Evolutionary conservation across 208 protist species (phyloP), one percentile per base, ranked within the genome.

Genomic region (Angomonas ambiguus): DNA sequence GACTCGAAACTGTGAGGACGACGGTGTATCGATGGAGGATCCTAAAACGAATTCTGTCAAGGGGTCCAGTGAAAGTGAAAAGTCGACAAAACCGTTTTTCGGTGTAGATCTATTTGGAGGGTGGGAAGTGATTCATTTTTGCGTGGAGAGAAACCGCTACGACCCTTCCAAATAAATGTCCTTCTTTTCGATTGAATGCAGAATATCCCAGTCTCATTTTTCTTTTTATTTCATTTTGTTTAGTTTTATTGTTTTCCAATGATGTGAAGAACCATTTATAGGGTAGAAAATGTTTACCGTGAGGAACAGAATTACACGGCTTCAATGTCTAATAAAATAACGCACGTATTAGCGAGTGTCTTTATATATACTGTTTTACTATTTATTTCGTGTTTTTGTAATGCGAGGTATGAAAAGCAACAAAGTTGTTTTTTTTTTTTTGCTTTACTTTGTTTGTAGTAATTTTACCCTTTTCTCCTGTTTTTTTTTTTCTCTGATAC

Each of bases 101-200:
- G 74, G 80, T 18, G 33, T 82, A 2, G 71, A 78, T 34, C 84
- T 75, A 64, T 88, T 87, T 56, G 51, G 72, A 35, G 82, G 85
- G 0, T 83, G 76, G 70, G 82, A 88, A 35, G 65, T 76, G 51
- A 48, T 92, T 5, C 75, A 77, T 60, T 30, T 60, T n/a, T 49
- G 87, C 2, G 56, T 80, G 32, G 85, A 92, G 67, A 79, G 70
- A 32, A 31, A 76, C 32, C 74, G 85, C 11, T 45, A 45, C 38
- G 16, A 1, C 85, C 81, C 13, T 65, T 55, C 2, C 22, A 58
- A 41, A 51, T 49, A 4, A 72, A 80, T 51, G 80, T 89, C 2
- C 30, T 24, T 41, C 18, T 35, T 0, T 3, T 30, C n/a, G n/a
- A 4, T 56, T 5, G 8, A 6, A n/a, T 56, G 11, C 49, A n/a